Evolutionary conservation across 768 basidiomycete genomes (phyloP).

Genomic region (button mushroom (Agaricus bisporus)): DNA sequence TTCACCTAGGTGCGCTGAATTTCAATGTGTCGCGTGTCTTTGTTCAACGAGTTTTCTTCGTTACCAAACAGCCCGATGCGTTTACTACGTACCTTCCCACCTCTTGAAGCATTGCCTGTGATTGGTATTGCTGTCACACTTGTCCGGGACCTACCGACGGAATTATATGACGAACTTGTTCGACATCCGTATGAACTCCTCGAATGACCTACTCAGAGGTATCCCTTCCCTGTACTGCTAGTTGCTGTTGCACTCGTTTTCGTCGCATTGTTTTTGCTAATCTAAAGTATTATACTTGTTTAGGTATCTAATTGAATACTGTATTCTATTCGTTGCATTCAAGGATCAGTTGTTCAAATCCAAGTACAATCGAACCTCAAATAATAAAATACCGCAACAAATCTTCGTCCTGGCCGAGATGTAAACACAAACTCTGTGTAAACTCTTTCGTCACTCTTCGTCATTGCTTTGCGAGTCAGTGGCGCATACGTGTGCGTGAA

Average conservation of each 20-base stretch:
- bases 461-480: too few species aligned
- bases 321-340: too few species aligned
- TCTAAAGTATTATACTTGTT: not conserved
- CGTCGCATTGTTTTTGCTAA: not conserved
- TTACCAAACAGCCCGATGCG: slow-evolving; percentile 74
- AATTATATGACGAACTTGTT: slow-evolving; percentile 84
- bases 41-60: not conserved
- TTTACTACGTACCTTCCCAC: slow-evolving; percentile 88
- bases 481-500: too few species aligned
- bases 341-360: too few species aligned
- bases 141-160: slow-evolving; percentile 83
- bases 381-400: too few species aligned
- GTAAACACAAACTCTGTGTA: too few species aligned
- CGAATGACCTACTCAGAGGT: slow-evolving; percentile 16
- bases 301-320: too few species aligned
- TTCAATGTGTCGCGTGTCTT: not conserved
- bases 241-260: not conserved
- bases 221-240: slow-evolving; percentile 6
- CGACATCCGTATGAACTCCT: slow-evolving; percentile 73
- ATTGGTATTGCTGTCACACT: slow-evolving; percentile 92
- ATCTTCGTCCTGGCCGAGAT: too few species aligned
- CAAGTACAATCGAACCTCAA: too few species aligned
- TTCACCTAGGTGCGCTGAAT: slow-evolving; percentile 65
- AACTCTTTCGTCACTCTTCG: too few species aligned
- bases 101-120: slow-evolving; percentile 79